These are phyloP conservation scores for Pontederia paniculata DNA, from an alignment of 176 grass and related monocot genomes.

Conservation along the genomic window DNA sequence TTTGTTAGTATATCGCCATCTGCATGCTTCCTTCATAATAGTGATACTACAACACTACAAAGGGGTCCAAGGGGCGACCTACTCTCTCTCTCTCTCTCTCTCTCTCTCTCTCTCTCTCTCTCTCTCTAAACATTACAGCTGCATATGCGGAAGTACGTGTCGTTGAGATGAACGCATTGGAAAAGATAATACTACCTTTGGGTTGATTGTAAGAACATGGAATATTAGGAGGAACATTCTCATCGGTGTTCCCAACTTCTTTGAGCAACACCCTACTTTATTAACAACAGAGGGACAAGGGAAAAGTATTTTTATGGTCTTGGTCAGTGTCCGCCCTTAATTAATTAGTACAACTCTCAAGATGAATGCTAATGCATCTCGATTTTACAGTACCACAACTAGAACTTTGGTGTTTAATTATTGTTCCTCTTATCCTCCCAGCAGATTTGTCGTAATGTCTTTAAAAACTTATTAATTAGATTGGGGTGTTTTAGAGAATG, in stretches of 20 bases:
- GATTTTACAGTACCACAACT: no score
- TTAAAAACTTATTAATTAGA: no score
- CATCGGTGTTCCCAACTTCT: constrained; percentile 16
- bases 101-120: neutral
- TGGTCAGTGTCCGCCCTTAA: neutral
- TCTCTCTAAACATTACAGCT: neutral
- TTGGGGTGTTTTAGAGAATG: no score
- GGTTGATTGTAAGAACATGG: neutral
- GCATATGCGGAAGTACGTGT: neutral
- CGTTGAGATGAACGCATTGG: neutral
- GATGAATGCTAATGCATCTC: no score
- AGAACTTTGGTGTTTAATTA: no score
- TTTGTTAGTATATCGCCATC: neutral
- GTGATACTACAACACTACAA: neutral
- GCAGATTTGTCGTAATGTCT: no score
- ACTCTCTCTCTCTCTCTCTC: neutral
- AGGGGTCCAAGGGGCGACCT: neutral
- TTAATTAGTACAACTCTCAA: no score
- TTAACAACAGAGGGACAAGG: neutral
- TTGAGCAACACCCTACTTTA: neutral
- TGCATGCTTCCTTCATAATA: constrained; percentile 5
- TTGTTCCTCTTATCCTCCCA: no score
- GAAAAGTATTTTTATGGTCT: constrained; percentile 3
- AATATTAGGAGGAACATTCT: neutral
- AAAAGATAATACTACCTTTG: neutral